Evolutionary conservation across 228 moss, liverwort and hornwort species (phyloP).

Genomic region (Sphagnum magellanicum): DNA sequence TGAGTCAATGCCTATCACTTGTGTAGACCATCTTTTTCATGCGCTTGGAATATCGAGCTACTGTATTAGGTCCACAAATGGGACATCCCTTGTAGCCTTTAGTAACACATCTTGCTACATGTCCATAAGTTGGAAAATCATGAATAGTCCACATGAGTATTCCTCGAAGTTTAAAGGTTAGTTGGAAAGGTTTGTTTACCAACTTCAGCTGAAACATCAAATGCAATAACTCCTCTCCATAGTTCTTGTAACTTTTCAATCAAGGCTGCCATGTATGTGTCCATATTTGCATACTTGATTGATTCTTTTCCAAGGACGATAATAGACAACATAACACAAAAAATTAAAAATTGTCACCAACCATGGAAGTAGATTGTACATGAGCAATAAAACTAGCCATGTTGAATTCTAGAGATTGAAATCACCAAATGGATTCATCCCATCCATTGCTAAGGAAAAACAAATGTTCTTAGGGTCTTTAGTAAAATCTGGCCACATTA

Average conservation of each 20-base stretch:
- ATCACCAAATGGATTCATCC: too few species aligned
- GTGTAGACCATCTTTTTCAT: too few species aligned
- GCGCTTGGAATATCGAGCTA: too few species aligned
- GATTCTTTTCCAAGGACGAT: too few species aligned
- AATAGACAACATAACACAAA: too few species aligned
- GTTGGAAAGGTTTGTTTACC: neutral
- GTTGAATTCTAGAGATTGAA: too few species aligned
- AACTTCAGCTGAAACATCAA: neutral
- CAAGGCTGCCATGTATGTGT: constrained; percentile 8
- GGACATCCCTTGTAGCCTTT: constrained; percentile 8
- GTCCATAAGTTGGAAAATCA: constrained; percentile 14
- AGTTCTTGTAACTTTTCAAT: constrained; percentile 12
- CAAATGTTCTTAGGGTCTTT: too few species aligned
- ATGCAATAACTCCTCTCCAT: constrained; percentile 12
- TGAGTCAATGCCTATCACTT: too few species aligned
- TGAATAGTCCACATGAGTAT: constrained; percentile 13
- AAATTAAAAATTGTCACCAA: too few species aligned
- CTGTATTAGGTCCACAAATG: constrained; percentile 6
- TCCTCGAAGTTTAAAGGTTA: constrained; percentile 7
- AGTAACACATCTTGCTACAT: neutral
- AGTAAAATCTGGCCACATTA: neutral
- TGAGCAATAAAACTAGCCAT: too few species aligned
- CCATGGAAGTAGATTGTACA: too few species aligned
- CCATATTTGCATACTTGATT: neutral
- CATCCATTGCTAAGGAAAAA: too few species aligned